Conservation (phyloP, 2,329 filamentous ascomycete genomes). For the Chrysoporthe cubensis region DNA sequence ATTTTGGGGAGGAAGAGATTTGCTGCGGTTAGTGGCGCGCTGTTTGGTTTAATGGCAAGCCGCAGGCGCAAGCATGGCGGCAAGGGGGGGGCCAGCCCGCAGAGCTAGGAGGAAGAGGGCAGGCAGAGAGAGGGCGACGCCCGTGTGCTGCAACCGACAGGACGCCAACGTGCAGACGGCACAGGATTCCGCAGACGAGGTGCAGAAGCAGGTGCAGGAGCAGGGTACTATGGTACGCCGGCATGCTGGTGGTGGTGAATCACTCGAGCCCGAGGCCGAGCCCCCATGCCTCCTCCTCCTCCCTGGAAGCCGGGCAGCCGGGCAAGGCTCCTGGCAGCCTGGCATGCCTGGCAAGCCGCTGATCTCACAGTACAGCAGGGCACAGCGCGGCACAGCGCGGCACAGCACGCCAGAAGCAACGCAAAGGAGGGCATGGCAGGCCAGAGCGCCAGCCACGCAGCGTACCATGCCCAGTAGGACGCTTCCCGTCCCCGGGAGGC, state of each 20-base stretch:
- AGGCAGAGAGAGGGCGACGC: not conserved
- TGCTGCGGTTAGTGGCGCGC: constrained; percentile 24
- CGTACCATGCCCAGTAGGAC: constrained; percentile 11
- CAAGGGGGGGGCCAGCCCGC: not conserved
- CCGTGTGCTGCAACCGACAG: constrained; percentile 4
- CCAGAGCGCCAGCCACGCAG: no score
- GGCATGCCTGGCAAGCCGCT: not conserved
- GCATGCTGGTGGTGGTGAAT: not conserved
- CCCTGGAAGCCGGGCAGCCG: not conserved
- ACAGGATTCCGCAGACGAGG: constrained; percentile 3
- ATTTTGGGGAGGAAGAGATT: constrained; percentile 19
- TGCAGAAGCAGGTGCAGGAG: not conserved
- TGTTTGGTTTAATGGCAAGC: constrained; percentile 24
- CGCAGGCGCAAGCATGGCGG: constrained; percentile 11
- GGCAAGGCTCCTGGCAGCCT: no score
- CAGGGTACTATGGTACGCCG: not conserved
- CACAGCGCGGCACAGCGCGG: not conserved
- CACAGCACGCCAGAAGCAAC: no score
- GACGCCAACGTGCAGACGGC: constrained; percentile 10
- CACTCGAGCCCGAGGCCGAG: not conserved
- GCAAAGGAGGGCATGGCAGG: no score
- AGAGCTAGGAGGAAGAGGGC: not conserved
- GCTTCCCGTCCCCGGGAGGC: constrained; percentile 22
- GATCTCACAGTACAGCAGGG: not conserved
- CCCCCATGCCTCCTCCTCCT: not conserved